Base-by-base conservation (phyloP, 2,329 filamentous ascomycete species). In the Coleophoma crateriformis region DNA sequence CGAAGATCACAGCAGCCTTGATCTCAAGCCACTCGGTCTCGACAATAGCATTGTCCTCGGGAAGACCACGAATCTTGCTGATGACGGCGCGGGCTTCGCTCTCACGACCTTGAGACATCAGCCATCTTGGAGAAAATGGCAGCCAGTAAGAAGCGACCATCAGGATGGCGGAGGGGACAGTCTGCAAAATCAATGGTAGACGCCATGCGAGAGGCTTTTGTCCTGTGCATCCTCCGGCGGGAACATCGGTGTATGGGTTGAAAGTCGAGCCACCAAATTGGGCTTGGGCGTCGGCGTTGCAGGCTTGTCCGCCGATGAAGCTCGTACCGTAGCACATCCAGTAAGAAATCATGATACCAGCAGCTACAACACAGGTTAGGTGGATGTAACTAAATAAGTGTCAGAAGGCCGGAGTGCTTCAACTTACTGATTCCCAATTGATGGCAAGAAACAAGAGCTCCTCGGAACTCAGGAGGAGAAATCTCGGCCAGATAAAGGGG, bases 391-490 rank as follows among this genome's bases (percentile, higher is more conserved):
- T n/a, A 13, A 5, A 7, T 10, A n/a, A 13, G 14, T 10, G 13
- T 13, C 14, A 44, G 22, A 12, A 6, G 17, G 3, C 11, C 3
- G 3, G 10, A n/a, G 12, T 13, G 27, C 20, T 33, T 32, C 15
- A 3, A 44, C 11, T 27, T 33, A 44, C 41, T 78, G 50, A 78
- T 81, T 4, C 78, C 76, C n/a, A 85, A 71, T 51, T 82, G 81
- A 48, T 85, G 81, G n/a, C 84, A 70, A 5, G 75, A 78, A 13
- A 85, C 80, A 4, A 85, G 70, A 12, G 80, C 74, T 38, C 82
- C 82, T 50, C 82, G 71, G 27, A 84, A 72, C 60, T 85, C 81
- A 2, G 82, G 81, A 12, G 80, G 73, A 2, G 76, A 72, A 20
- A 60, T 48, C 47, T 58, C 55, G 20, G 54, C 54, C 38, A 54